phyloP scores from a whole-genome alignment of 169 alveolate species.

The Amoebophrya sp. region DNA sequence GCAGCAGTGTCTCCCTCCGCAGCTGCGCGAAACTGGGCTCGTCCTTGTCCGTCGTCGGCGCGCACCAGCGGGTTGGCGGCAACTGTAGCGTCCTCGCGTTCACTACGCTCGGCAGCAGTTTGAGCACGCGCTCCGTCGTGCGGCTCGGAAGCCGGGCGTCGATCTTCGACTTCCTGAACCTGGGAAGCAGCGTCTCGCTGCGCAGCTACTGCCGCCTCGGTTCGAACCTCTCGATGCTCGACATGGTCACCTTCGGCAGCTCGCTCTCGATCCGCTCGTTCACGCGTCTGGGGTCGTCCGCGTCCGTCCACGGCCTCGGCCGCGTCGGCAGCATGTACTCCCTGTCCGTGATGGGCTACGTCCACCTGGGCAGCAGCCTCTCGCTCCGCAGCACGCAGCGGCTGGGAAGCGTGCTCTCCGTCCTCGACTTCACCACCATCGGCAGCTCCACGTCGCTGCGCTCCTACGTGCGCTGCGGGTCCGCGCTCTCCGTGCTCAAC shows the following conservation, averaged over 20 bases:
- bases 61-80: too few species aligned
- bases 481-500: background rate
- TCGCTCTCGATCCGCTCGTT: background rate
- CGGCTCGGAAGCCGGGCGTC: background rate
- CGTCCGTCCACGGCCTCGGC: background rate
- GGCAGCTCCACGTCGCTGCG: background rate
- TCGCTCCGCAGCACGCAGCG: slow-evolving; percentile 6
- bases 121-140: too few species aligned
- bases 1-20: too few species aligned
- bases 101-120: too few species aligned
- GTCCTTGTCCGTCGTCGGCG: too few species aligned
- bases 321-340: slow-evolving; percentile 6
- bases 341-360: background rate
- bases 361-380: slow-evolving; percentile 9
- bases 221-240: background rate
- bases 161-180: background rate
- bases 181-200: background rate
- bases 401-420: background rate
- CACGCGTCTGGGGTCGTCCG: background rate
- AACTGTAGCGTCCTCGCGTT: too few species aligned
- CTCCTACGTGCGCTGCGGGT: background rate
- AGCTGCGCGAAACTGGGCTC: too few species aligned
- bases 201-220: background rate
- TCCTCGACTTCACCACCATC: background rate
- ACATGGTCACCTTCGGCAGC: background rate